Evolutionary conservation across 345 rosid genomes (phyloP).

Genomic region (Angophora floribunda): DNA sequence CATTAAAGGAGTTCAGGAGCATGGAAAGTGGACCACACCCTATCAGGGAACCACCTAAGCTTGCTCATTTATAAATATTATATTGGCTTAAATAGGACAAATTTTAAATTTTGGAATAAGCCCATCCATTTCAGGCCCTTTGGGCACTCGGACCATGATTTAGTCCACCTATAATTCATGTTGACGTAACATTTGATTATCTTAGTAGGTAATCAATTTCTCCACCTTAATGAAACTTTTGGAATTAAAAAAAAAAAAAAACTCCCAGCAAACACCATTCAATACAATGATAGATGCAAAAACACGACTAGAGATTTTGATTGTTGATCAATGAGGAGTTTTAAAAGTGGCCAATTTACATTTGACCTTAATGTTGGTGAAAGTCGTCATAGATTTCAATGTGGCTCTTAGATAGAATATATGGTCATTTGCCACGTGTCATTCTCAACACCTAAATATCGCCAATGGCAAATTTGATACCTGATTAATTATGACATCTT

Average conservation of each 20-base stretch:
- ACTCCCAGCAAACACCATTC: not conserved
- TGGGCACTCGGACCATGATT: not conserved
- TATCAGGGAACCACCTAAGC: not conserved
- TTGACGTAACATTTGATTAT: not conserved
- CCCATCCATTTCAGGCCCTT: not conserved
- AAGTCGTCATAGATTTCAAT: not conserved
- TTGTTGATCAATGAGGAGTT: not conserved
- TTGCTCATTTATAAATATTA: not conserved
- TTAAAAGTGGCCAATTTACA: not conserved
- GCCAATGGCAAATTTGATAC: not conserved
- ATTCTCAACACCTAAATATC: not conserved
- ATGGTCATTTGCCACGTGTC: too few relatives aligned
- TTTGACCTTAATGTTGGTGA: accelerated
- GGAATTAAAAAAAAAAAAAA: not conserved
- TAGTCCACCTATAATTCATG: not conserved
- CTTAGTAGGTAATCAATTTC: not conserved
- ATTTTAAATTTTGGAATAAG: not conserved
- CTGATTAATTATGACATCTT: not conserved
- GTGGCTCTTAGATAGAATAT: not conserved
- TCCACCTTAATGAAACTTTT: not conserved
- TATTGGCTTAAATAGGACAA: not conserved
- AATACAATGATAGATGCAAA: not conserved
- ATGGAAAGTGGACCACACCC: not conserved
- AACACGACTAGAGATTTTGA: not conserved
- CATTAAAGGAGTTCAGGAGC: not conserved